These are phyloP conservation scores for Cylindrodendrum hubeiense DNA, from an alignment of 2,329 filamentous ascomycete species.

Conservation along the genomic window DNA sequence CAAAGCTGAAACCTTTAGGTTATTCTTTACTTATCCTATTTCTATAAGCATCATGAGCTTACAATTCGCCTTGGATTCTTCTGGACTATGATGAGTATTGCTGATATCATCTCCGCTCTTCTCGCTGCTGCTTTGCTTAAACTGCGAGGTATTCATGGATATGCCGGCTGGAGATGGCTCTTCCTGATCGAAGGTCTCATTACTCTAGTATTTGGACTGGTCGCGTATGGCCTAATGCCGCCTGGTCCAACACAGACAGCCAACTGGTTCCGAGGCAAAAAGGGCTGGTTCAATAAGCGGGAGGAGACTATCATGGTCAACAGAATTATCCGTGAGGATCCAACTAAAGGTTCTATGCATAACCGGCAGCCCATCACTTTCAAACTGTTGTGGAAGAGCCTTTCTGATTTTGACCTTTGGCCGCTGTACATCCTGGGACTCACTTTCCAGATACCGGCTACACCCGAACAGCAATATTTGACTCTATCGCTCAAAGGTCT, in stretches of 20 bases:
- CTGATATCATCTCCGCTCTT: conserved; percentile 36
- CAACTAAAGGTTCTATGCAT: conserved; percentile 70
- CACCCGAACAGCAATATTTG: conserved; percentile 62
- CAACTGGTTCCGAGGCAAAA: conserved; percentile 61
- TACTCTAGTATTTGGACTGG: conserved; percentile 43
- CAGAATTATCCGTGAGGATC: conserved; percentile 67
- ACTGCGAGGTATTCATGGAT: conserved; percentile 37
- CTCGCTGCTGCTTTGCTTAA: conserved; percentile 41
- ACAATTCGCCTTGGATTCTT: conserved; percentile 33
- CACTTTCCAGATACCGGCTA: conserved; percentile 60
- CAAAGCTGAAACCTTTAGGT: neutral
- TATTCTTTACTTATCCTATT: conserved; percentile 38
- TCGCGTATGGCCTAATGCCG: conserved; percentile 43
- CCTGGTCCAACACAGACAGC: conserved; percentile 57
- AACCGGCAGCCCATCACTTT: conserved; percentile 63
- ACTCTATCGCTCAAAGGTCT: conserved; percentile 54
- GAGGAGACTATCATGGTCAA: conserved; percentile 71
- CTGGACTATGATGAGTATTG: conserved; percentile 26
- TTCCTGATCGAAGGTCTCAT: conserved; percentile 60
- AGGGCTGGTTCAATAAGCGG: conserved; percentile 53
- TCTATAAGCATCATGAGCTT: conserved; percentile 52
- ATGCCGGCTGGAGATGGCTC: conserved; percentile 42
- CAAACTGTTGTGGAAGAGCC: conserved; percentile 60
- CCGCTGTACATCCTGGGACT: conserved; percentile 66
- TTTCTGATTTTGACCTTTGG: conserved; percentile 70